Evolutionary conservation across 192 early-diverging fungal species (phyloP).

Genomic region (Coemansia pectinata): DNA sequence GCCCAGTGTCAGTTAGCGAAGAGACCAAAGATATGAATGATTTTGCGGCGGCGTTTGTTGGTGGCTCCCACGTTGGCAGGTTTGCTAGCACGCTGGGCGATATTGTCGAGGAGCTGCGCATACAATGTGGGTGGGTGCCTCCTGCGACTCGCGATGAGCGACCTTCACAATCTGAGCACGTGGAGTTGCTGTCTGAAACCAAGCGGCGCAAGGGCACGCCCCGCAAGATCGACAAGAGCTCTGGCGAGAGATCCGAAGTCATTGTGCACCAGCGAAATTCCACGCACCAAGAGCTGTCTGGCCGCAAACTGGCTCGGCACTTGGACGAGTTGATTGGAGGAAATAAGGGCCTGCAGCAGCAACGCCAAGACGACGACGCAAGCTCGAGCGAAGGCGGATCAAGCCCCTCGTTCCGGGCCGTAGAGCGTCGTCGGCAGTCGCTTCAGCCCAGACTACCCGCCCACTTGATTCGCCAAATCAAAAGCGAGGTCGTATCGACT

Average conservation of each 20-base stretch:
- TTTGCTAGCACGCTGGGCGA: constrained; percentile 26
- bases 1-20: not conserved
- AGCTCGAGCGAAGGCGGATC: constrained; percentile 2
- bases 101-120: constrained; percentile 46
- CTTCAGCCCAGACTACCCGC: constrained; percentile 36
- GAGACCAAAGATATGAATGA: constrained; percentile 15
- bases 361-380: not conserved
- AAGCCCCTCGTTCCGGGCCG: constrained; percentile 3
- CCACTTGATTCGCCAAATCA: constrained; percentile 46
- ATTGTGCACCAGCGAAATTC: constrained; percentile 40
- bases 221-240: constrained; percentile 26
- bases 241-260: constrained; percentile 38
- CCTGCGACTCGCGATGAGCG: not conserved
- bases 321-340: constrained; percentile 47
- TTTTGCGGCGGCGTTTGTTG: constrained; percentile 40
- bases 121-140: constrained; percentile 53
- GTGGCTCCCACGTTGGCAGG: constrained; percentile 23
- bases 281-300: constrained; percentile 10
- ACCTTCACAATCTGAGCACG: not conserved
- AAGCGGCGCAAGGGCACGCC: constrained; percentile 51
- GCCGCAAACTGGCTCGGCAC: constrained; percentile 45
- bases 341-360: not conserved
- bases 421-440: constrained; percentile 13
- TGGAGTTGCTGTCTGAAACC: constrained; percentile 10
- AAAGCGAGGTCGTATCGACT: constrained; percentile 47